A percentile compares a stretch with the other conserved stretches of the same genome.
phyloP scores from a whole-genome alignment of 192 early-diverging fungal genomes.

The Entomortierella parvispora region DNA sequence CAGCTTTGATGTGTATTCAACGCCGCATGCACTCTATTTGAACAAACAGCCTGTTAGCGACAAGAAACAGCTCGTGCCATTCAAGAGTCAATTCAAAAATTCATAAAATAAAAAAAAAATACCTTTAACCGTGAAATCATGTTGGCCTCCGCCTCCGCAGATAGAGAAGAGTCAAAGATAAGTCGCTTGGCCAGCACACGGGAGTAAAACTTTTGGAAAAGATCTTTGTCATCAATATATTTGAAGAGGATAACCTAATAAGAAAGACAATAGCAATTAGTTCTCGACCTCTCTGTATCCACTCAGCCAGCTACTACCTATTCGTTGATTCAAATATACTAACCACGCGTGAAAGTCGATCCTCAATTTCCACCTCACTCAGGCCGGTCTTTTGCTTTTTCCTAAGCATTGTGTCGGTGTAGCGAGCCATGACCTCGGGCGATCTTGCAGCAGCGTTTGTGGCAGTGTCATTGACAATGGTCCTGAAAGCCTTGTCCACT shows the following conservation, averaged over 20 bases:
- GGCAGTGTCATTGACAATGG: constrained; percentile 70
- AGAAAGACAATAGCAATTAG: neutral
- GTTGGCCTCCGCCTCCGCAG: constrained; percentile 81
- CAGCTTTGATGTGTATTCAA: constrained; percentile 87
- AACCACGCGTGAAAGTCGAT: constrained; percentile 70
- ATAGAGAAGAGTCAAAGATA: constrained; percentile 74
- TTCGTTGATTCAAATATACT: constrained; percentile 7
- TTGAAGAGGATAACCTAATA: constrained; percentile 77
- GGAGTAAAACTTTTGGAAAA: constrained; percentile 93
- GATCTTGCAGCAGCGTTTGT: constrained; percentile 62
- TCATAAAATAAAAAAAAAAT: neutral
- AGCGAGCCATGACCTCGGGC: constrained; percentile 85
- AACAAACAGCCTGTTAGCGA: too few relatives aligned
- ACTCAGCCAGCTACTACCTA: neutral
- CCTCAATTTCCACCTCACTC: constrained; percentile 74
- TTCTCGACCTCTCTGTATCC: neutral
- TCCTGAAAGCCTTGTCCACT: constrained; percentile 84
- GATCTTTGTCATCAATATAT: constrained; percentile 91
- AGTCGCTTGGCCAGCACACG: constrained; percentile 84
- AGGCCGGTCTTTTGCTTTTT: constrained; percentile 63
- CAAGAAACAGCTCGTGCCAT: neutral
- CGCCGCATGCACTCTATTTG: constrained; percentile 75
- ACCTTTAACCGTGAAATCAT: constrained; percentile 87
- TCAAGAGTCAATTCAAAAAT: neutral
- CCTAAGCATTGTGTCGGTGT: constrained; percentile 79